These are phyloP conservation scores for Malus orientalis DNA, from an alignment of 306 rosid species.

Conservation along the genomic window DNA sequence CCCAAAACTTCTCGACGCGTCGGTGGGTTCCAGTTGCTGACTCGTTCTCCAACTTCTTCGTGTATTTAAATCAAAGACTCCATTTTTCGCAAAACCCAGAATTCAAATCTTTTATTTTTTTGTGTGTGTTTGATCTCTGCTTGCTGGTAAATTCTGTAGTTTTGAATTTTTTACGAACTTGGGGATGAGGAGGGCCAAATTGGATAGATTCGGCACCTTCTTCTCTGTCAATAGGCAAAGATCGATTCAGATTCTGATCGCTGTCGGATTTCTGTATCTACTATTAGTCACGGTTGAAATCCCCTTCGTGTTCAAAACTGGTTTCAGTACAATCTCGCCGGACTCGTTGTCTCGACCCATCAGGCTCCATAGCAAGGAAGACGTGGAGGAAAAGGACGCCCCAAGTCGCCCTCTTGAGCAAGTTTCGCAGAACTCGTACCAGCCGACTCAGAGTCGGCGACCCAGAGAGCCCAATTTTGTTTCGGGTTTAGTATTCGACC, in stretches of 20 bases:
- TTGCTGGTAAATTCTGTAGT: background rate
- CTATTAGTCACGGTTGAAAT: slow-evolving; percentile 57
- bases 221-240: slow-evolving; percentile 53
- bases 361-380: slow-evolving; percentile 35
- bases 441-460: slow-evolving; percentile 39
- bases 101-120: too few relatives aligned
- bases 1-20: slow-evolving; percentile 2
- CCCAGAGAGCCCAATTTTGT: slow-evolving; percentile 18
- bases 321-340: slow-evolving; percentile 30
- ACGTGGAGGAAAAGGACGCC: slow-evolving; percentile 45
- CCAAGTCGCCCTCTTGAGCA: slow-evolving; percentile 52
- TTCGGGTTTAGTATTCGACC: slow-evolving; percentile 46
- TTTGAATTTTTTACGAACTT: background rate
- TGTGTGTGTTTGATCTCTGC: too few relatives aligned
- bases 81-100: background rate
- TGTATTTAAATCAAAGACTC: slow-evolving; percentile 2
- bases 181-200: slow-evolving; percentile 57
- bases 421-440: slow-evolving; percentile 33
- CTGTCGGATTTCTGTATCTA: slow-evolving; percentile 42
- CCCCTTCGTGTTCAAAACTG: slow-evolving; percentile 57
- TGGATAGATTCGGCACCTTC: slow-evolving; percentile 32
- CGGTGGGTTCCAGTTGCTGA: slow-evolving; percentile 10
- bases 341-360: slow-evolving; percentile 32
- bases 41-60: background rate
- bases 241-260: slow-evolving; percentile 57